A percentile compares a stretch with the other conserved stretches of the same genome.
Evolutionary conservation across 495 filamentous ascomycete species (phyloP).

Genomic region (Aspergillus asperescens): DNA sequence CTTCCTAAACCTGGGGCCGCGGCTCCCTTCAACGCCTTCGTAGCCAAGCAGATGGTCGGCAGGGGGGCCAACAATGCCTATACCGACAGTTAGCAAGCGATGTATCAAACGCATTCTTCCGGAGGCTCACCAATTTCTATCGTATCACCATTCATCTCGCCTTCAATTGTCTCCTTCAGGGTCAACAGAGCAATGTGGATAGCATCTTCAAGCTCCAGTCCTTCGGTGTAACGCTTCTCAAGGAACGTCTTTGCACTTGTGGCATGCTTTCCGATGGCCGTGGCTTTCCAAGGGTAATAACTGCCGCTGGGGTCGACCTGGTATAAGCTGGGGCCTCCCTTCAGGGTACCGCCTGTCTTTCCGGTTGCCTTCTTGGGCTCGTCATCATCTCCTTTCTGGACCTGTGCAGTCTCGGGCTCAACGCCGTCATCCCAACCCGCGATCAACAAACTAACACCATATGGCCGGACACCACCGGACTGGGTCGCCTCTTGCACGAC

Average conservation of each 20-base stretch:
- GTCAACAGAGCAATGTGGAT: slow-evolving; percentile 98
- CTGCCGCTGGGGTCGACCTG: slow-evolving; percentile 96
- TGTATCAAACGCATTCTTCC: not conserved
- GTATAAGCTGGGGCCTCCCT: slow-evolving; percentile 95
- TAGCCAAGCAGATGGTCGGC: slow-evolving; percentile 88
- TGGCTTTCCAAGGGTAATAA: slow-evolving; percentile 99
- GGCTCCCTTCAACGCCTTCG: slow-evolving; percentile 84
- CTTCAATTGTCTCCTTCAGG: slow-evolving; percentile 97
- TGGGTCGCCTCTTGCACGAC: slow-evolving; percentile 99
- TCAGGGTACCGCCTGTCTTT: slow-evolving; percentile 92
- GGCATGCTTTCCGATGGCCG: slow-evolving; percentile 96
- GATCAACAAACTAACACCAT: slow-evolving; percentile 90
- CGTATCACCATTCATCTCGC: slow-evolving; percentile 98
- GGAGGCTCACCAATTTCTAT: slow-evolving; percentile 83
- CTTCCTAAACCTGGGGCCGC: slow-evolving; percentile 91
- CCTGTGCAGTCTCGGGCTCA: slow-evolving; percentile 64
- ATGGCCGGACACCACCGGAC: slow-evolving; percentile 95
- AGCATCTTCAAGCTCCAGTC: slow-evolving; percentile 94
- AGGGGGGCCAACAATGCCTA: slow-evolving; percentile 91
- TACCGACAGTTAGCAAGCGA: slow-evolving; percentile 21
- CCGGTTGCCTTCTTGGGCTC: slow-evolving; percentile 61
- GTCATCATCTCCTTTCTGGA: slow-evolving; percentile 44
- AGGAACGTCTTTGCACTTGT: slow-evolving; percentile 98
- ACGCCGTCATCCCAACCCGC: slow-evolving; percentile 98
- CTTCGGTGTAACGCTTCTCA: slow-evolving; percentile 97